Conservation (phyloP, 202 grass and related monocot species). For the Cymbopogon flexuosus region DNA sequence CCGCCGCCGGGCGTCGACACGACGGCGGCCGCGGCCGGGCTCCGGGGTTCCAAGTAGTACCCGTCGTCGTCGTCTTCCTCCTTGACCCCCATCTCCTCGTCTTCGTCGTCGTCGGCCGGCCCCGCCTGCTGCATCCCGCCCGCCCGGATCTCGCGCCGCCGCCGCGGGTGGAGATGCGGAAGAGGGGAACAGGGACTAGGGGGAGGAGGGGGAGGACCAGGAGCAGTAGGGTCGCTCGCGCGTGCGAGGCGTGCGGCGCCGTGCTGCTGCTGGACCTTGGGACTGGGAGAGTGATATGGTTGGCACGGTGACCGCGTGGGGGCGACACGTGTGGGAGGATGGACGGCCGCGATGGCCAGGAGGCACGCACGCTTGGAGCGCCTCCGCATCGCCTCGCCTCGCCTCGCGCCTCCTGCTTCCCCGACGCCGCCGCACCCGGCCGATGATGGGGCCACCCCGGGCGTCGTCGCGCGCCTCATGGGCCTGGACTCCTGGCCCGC, state of each 20-base stretch:
- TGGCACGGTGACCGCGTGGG: constrained; percentile 33
- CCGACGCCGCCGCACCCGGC: not conserved
- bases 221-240: constrained; percentile 29
- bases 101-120: constrained; percentile 42
- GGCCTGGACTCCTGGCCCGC: constrained; percentile 76
- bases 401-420: not conserved
- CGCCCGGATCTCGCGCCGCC: constrained; percentile 20
- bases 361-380: constrained; percentile 29
- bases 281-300: constrained; percentile 28
- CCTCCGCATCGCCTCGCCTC: not conserved
- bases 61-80: constrained; percentile 41
- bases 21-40: not conserved
- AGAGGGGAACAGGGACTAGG: not conserved
- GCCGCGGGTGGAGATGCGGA: not conserved
- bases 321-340: constrained; percentile 36
- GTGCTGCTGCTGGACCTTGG: constrained; percentile 33
- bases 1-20: not conserved
- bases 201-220: not conserved
- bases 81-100: constrained; percentile 48
- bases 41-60: constrained; percentile 15
- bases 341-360: constrained; percentile 31
- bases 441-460: constrained; percentile 17
- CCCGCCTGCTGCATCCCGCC: constrained; percentile 33
- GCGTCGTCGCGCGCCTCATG: constrained; percentile 90
- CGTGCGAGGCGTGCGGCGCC: constrained; percentile 49